Percentiles rank a stretch among this genome's conserved stretches.
phyloP scores from a whole-genome alignment of 345 rosid species.

The Mercurialis annua region DNA sequence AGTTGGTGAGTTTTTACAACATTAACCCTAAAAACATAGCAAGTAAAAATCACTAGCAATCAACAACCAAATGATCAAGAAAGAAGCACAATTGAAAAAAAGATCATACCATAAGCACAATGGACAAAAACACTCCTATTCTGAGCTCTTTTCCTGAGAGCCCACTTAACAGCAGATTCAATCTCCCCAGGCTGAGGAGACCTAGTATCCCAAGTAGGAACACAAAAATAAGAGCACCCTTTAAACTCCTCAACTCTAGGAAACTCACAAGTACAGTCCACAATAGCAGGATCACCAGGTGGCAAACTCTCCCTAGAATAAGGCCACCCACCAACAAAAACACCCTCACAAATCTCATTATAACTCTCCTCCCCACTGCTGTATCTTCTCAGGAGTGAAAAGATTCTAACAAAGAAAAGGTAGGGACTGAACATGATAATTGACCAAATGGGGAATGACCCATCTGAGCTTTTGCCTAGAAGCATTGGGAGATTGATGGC shows the following conservation, averaged over 20 bases:
- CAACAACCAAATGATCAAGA: not conserved
- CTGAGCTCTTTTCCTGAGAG: slow-evolving; percentile 56
- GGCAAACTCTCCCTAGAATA: slow-evolving; percentile 40
- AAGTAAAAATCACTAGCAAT: not conserved
- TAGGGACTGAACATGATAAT: slow-evolving; percentile 53
- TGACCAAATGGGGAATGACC: slow-evolving; percentile 60
- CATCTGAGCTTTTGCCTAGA: slow-evolving; percentile 59
- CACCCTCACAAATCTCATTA: slow-evolving; percentile 46
- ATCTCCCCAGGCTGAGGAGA: slow-evolving; percentile 62
- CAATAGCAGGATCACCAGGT: slow-evolving; percentile 63
- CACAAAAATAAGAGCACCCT: slow-evolving; percentile 47
- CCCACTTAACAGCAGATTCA: slow-evolving; percentile 77
- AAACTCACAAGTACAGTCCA: slow-evolving; percentile 72
- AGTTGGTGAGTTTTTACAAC: too few species aligned
- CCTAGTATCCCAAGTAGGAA: slow-evolving; percentile 81
- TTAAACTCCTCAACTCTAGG: slow-evolving; percentile 45
- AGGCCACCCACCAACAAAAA: slow-evolving; percentile 80
- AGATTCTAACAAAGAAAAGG: slow-evolving; percentile 43
- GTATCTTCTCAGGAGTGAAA: slow-evolving; percentile 40
- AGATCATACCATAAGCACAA: slow-evolving; percentile 61
- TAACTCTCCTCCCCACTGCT: slow-evolving; percentile 54
- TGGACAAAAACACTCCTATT: slow-evolving; percentile 54
- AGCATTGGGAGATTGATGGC: slow-evolving; percentile 32
- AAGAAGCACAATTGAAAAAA: not conserved
- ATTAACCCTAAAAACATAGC: not conserved